phyloP scores from a whole-genome alignment of 1,139 yeast genomes.

The Meyerozyma guilliermondii region DNA sequence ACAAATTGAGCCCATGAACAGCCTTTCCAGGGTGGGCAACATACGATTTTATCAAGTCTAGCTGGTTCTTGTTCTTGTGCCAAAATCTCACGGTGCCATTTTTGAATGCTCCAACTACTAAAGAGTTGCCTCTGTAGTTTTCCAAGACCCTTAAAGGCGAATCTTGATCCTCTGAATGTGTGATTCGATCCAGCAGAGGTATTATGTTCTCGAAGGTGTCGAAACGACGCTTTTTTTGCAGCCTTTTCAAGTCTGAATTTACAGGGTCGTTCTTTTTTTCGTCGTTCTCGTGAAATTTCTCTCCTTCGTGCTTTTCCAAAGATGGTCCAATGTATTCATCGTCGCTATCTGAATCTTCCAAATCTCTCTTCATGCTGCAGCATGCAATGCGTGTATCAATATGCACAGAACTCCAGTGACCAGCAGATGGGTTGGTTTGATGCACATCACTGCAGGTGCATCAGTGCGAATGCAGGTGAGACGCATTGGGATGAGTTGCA shows the following conservation, averaged over 20 bases:
- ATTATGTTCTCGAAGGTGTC: neutral
- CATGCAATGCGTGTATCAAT: neutral
- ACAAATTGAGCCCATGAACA: constrained; percentile 11
- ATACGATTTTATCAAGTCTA: constrained; percentile 34
- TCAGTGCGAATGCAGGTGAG: neutral
- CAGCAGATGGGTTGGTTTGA: neutral
- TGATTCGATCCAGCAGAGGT: neutral
- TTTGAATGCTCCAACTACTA: constrained; percentile 29
- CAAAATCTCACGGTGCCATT: constrained; percentile 42
- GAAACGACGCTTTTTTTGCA: neutral
- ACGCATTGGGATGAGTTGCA: neutral
- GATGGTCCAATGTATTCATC: neutral
- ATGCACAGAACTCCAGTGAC: neutral
- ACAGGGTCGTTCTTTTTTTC: neutral
- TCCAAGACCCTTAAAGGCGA: neutral
- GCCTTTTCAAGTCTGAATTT: neutral
- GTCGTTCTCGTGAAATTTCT: neutral
- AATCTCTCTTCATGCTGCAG: neutral
- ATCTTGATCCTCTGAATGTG: neutral
- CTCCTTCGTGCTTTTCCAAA: neutral
- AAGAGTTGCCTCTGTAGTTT: neutral
- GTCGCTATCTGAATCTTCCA: neutral
- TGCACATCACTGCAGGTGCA: neutral
- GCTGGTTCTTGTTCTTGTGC: constrained; percentile 16
- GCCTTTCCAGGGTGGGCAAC: constrained; percentile 21